phyloP scores from a whole-genome alignment of 148 eudicot species.

The Dysphania ambrosioides region DNA sequence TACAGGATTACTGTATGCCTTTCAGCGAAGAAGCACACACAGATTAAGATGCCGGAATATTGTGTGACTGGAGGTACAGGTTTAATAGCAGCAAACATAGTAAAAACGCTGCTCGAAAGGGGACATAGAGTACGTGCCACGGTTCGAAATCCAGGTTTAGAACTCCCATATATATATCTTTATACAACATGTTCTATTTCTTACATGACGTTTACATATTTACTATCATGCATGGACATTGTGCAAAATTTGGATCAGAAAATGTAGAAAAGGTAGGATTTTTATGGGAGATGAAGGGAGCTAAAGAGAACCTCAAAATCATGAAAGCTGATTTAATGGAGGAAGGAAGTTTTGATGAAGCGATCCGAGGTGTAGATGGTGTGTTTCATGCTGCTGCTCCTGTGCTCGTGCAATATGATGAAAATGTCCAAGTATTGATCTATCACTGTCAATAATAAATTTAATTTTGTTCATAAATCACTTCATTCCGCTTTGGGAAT shows the following conservation, averaged over 20 bases:
- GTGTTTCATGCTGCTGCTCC: conserved; percentile 95
- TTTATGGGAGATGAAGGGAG: conserved; percentile 73
- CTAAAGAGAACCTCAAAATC: conserved; percentile 73
- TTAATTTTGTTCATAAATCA: not conserved
- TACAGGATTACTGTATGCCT: not conserved
- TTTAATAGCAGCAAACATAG: conserved; percentile 73
- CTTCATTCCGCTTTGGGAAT: too few species aligned
- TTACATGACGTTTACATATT: not conserved
- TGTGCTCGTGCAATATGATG: conserved; percentile 57
- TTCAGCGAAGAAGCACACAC: conserved; percentile 7
- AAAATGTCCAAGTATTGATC: conserved; percentile 55
- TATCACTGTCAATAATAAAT: not conserved
- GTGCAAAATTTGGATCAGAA: conserved; percentile 29
- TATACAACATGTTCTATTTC: not conserved
- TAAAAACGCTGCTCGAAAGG: conserved; percentile 56
- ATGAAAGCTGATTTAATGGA: conserved; percentile 76
- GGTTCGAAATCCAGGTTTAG: conserved; percentile 79
- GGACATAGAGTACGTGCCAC: conserved; percentile 79
- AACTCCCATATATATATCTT: not conserved
- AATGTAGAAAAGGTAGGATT: conserved; percentile 64
- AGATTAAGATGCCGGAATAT: conserved; percentile 56
- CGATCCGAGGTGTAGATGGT: conserved; percentile 74
- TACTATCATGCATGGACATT: not conserved
- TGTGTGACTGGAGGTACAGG: conserved; percentile 97
- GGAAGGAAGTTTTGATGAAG: conserved; percentile 83